Percentiles rank a stretch among this genome's conserved stretches.
These are phyloP conservation scores for Nissolia schottii DNA, from an alignment of 306 rosid species.

Conservation along the genomic window DNA sequence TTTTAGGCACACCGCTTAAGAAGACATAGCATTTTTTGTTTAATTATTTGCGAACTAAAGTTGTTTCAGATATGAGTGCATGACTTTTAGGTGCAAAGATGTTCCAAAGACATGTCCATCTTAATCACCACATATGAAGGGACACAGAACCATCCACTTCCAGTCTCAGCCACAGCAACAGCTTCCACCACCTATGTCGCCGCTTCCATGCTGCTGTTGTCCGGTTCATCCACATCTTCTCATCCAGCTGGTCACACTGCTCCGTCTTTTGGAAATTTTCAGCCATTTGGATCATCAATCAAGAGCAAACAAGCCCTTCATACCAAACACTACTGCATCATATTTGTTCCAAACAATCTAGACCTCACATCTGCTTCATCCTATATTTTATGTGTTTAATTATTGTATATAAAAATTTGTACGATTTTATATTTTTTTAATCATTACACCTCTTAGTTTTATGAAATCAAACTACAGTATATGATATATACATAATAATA, in stretches of 20 bases:
- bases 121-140: slow-evolving; percentile 72
- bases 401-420: too few relatives aligned
- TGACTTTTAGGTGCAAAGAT: slow-evolving; percentile 62
- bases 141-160: slow-evolving; percentile 68
- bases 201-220: slow-evolving; percentile 65
- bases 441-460: neutral
- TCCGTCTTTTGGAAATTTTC: neutral
- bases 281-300: slow-evolving; percentile 26
- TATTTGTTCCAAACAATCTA: slow-evolving; percentile 41
- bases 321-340: slow-evolving; percentile 25
- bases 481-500: too few relatives aligned
- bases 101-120: too few relatives aligned
- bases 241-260: slow-evolving; percentile 3
- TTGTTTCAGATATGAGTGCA: neutral
- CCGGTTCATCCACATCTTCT: slow-evolving; percentile 52
- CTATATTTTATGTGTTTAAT: too few relatives aligned
- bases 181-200: slow-evolving; percentile 86
- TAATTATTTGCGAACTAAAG: neutral
- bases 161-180: slow-evolving; percentile 73
- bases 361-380: slow-evolving; percentile 38
- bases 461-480: too few relatives aligned
- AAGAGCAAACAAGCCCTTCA: slow-evolving; percentile 23
- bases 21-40: too few relatives aligned
- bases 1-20: too few relatives aligned
- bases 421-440: too few relatives aligned